Evolutionary conservation across 1,139 yeast species (phyloP), one percentile per base, ranked within the genome.

Genomic region (Suhomyces taliae): DNA sequence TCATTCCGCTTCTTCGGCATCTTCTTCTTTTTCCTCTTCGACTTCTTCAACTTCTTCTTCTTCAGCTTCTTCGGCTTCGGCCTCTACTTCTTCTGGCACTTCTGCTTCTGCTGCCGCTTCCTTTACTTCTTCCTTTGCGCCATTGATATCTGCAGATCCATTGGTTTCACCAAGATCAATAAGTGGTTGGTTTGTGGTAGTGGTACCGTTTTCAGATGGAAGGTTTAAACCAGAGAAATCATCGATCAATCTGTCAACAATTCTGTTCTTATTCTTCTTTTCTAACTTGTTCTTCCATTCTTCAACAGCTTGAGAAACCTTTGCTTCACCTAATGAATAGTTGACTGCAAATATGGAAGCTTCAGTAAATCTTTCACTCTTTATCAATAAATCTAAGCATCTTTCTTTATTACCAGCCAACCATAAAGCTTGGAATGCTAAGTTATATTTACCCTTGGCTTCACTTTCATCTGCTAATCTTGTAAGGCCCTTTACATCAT

Each of bases 381-480:
- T 77, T 47, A 79, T 74, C 58, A 93, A 78, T 55, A 95, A 73
- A 35, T 82, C 81, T 48, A 85, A 75, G 57, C 95, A 87, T 41
- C 77, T 76, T 26, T 73, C 70, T 39, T 82, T 74, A 60, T 90
- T 87, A 40, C 95, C 95, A 39, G 85, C 79, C 47, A 83, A 75
- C 98, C 98, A 93, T 67, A 85, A 83, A 24, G 97, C 87, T 65
- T 88, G 90, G 76, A 91, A 93, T 37, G 99, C 97, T 53, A 93
- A 76, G 64, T 93, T 93, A 67, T 84, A 89, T 65, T 86, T 86
- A 43, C 97, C 97, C 40, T 74, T 76, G 19, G 68, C 69, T 58
- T 79, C 83, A 45, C 96, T 91, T 45, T 70, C 70, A 45, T 74
- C 72, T 6, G 95, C 96, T 47, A 88, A 72, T 49, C 75, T 71